Percentiles rank a stretch among this genome's conserved stretches.
Conservation (phyloP, 2,329 filamentous ascomycete species). For the Aspergillus brasiliensis region DNA sequence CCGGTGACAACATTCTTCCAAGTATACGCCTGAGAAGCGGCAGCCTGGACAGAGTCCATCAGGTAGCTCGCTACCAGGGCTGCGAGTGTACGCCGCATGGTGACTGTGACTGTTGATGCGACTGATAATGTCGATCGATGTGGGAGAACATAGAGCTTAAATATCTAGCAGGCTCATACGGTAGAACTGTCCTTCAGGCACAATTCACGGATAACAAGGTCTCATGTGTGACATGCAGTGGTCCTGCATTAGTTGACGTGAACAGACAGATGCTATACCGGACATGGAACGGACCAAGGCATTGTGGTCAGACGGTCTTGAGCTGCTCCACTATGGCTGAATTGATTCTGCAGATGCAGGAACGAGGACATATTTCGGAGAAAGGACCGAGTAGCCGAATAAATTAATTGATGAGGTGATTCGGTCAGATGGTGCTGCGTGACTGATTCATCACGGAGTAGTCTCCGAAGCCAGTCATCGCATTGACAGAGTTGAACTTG, state of each 20-base stretch:
- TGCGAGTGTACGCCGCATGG: neutral
- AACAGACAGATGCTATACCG: neutral
- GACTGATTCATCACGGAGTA: neutral
- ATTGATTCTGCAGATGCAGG: neutral
- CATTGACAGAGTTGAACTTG: neutral
- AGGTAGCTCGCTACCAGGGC: slow-evolving; percentile 14
- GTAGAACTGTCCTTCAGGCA: too few species aligned
- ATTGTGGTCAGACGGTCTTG: neutral
- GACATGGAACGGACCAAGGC: neutral
- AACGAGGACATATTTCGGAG: neutral
- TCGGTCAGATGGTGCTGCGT: neutral
- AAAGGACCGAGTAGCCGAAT: neutral
- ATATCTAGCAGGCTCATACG: neutral
- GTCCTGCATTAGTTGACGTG: neutral
- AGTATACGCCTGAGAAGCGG: slow-evolving; percentile 30
- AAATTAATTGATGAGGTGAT: neutral
- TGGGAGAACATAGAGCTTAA: neutral
- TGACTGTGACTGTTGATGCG: neutral
- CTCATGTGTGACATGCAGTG: neutral
- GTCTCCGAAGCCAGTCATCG: neutral
- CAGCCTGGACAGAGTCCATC: slow-evolving; percentile 10
- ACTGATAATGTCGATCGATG: too few species aligned
- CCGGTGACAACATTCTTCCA: slow-evolving; percentile 58
- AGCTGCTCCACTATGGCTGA: neutral
- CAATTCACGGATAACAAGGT: too few species aligned